Base-by-base conservation (phyloP, 371 early-diverging fungal genomes). In the Batrachochytrium dendrobatidis region DNA sequence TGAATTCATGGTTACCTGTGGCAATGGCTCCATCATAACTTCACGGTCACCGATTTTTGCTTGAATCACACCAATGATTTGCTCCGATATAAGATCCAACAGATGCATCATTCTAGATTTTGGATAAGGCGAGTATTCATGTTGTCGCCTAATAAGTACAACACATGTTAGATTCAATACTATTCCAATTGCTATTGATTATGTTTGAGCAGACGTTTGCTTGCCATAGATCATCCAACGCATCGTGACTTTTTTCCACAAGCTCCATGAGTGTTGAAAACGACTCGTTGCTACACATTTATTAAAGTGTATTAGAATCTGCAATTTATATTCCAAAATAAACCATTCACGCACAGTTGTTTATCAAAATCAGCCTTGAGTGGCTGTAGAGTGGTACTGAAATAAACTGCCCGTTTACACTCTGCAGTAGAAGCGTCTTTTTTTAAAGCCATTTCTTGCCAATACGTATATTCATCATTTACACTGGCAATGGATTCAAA, bases 151-250 rank as follows among this genome's bases (percentile, higher is more conserved):
- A 39, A 12, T n/a, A 8, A 48, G 49, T n/a, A 48, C 8, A 12
- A 48, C 12, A 29, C 6, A 22, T n/a, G 4, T 3, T 3, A 51
- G 30, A 5, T 17, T 39, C 39, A 39, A 39, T 17, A 39, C 20
- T 15, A 39, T 20, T 20, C 20, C 39, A 39, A 17, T 39, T 39
- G 39, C 20, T 17, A 39, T 17, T 15, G n/a, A n/a, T n/a, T n/a
- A n/a, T n/a, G n/a, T n/a, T n/a, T n/a, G n/a, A n/a, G n/a, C n/a
- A n/a, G n/a, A n/a, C n/a, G n/a, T n/a, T n/a, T n/a, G n/a, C n/a
- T n/a, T n/a, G n/a, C 79, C 79, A 78, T n/a, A 78, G 34, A 32
- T 78, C 76, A 58, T 78, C 79, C 34, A 74, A 60, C n/a, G 54
- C 34, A 46, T 74, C 79, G 35, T 74, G 72, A 10, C 63, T 34